Evolutionary conservation across 1,284 basidiomycete species (phyloP).

Genomic region (Fomitopsis betulina): DNA sequence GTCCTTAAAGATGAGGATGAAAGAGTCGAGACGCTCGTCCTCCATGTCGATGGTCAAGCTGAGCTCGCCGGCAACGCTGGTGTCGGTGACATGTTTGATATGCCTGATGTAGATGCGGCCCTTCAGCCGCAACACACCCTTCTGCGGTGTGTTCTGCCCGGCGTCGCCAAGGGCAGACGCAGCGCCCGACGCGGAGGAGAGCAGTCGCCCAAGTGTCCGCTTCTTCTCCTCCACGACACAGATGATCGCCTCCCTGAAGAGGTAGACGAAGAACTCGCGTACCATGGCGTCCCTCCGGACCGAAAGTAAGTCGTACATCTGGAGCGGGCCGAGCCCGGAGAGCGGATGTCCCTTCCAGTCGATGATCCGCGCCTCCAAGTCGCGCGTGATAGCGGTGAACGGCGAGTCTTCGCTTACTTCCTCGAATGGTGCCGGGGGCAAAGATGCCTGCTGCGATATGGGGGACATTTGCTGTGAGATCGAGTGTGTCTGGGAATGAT

Average conservation of each 20-base stretch:
- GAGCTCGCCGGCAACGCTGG: conserved; percentile 73
- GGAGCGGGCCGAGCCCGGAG: conserved; percentile 80
- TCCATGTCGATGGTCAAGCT: conserved; percentile 94
- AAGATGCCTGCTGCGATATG: conserved; percentile 21
- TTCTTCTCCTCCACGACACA: conserved; percentile 95
- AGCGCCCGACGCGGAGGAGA: conserved; percentile 49
- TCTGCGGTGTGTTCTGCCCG: conserved; percentile 40
- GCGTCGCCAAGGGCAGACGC: conserved; percentile 34
- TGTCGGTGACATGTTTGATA: conserved; percentile 83
- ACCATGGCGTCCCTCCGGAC: conserved; percentile 86
- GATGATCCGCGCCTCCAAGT: conserved; percentile 82
- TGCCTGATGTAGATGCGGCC: conserved; percentile 94
- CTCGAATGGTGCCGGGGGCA: conserved; percentile 9
- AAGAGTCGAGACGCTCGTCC: conserved; percentile 87
- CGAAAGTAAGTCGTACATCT: conserved; percentile 87
- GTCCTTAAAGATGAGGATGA: conserved; percentile 93
- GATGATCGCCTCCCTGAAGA: conserved; percentile 95
- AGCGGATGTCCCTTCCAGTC: conserved; percentile 94
- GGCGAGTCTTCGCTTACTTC: conserved; percentile 50
- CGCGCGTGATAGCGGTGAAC: conserved; percentile 79
- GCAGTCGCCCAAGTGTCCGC: conserved; percentile 66
- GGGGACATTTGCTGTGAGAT: conserved; percentile 22
- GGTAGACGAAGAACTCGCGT: conserved; percentile 90
- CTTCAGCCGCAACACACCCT: conserved; percentile 84
- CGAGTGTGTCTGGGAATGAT: conserved; percentile 16